These are phyloP conservation scores for Blepharisma japonicum DNA, from an alignment of 73 alveolate species.

Conservation along the genomic window DNA sequence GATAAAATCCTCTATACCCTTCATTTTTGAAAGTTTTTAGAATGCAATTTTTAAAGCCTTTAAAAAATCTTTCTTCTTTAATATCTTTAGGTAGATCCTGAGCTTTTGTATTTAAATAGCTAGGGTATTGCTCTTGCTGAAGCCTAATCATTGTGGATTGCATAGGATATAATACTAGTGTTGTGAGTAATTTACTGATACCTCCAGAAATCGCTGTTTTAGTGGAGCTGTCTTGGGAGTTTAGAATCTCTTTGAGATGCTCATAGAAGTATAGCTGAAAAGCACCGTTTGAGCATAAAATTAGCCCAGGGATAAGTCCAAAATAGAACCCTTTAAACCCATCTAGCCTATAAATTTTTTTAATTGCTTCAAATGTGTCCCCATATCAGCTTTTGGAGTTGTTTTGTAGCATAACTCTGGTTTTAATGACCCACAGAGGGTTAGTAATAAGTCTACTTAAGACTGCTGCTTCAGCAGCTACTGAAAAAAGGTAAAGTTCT, in stretches of 20 bases:
- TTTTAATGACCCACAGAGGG: slow-evolving; percentile 29
- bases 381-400: slow-evolving; percentile 22
- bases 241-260: not conserved
- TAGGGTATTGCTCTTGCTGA: slow-evolving; percentile 28
- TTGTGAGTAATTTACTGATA: not conserved
- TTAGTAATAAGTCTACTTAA: not conserved
- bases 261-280: not conserved
- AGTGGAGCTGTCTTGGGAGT: not conserved
- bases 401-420: slow-evolving; percentile 11
- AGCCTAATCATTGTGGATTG: not conserved
- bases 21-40: not conserved
- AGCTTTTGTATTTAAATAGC: not conserved
- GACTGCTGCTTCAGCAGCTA: slow-evolving; percentile 28
- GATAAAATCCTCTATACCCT: slow-evolving; percentile 27
- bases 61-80: not conserved
- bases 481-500: not conserved
- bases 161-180: slow-evolving; percentile 9
- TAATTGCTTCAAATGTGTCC: slow-evolving; percentile 24
- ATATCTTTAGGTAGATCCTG: not conserved
- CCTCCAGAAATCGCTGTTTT: slow-evolving; percentile 16
- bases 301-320: slow-evolving; percentile 16
- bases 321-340: slow-evolving; percentile 5
- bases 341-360: not conserved
- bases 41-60: slow-evolving; percentile 5
- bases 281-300: slow-evolving; percentile 14